Evolutionary conservation across 441 rosid genomes (phyloP).

Genomic region (Macaranga tanarius): DNA sequence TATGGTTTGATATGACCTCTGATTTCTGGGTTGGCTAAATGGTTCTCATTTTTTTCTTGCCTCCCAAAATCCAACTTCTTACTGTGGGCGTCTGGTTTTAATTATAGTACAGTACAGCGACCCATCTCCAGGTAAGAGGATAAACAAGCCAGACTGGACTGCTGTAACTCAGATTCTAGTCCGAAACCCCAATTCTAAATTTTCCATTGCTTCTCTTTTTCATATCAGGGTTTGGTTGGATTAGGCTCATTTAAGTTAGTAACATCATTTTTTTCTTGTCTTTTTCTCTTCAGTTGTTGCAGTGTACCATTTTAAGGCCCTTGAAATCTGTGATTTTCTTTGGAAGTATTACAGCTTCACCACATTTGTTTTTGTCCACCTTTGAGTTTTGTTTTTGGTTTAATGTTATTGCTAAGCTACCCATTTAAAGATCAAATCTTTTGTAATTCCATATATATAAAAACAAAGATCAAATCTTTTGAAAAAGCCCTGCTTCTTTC

Average conservation of each 20-base stretch:
- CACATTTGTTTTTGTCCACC: conserved; percentile 20
- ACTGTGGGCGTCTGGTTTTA: conserved; percentile 24
- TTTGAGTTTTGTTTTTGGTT: conserved; percentile 17
- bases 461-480: conserved; percentile 24
- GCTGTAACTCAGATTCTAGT: conserved; percentile 29
- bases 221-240: conserved; percentile 16
- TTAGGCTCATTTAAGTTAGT: conserved; percentile 14
- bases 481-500: conserved; percentile 23
- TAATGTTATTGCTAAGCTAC: conserved; percentile 25
- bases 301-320: conserved; percentile 31
- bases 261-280: conserved; percentile 24
- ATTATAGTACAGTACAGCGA: not conserved
- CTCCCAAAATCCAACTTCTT: conserved; percentile 12
- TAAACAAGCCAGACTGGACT: conserved; percentile 3
- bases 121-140: conserved; percentile 19
- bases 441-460: not conserved
- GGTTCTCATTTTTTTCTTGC: conserved; percentile 12
- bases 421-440: conserved; percentile 26
- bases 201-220: not conserved
- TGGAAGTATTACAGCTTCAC: conserved; percentile 27
- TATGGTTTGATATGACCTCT: conserved; percentile 17
- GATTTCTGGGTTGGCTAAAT: conserved; percentile 25
- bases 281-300: conserved; percentile 28
- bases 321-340: conserved; percentile 38
- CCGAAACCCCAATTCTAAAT: conserved; percentile 18